Evolutionary conservation across 371 early-diverging fungal species (phyloP), one percentile per base, ranked within the genome.

Genomic region (Mortierella sp.): DNA sequence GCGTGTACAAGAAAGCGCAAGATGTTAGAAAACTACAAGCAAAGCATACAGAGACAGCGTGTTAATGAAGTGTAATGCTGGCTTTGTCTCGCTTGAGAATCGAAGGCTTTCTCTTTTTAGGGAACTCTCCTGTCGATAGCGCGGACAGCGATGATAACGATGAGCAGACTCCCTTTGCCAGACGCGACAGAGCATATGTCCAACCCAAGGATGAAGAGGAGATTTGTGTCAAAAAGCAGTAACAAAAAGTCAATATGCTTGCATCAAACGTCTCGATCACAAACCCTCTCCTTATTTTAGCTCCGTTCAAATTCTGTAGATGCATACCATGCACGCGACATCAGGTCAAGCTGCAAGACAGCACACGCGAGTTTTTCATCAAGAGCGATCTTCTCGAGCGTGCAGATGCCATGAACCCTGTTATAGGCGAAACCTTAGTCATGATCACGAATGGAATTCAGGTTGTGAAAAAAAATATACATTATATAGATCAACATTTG

Each of bases 221-320:
- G 26, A 51, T 74, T 34, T 70, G 80, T 79, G 80, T 74, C 37
- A 53, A 55, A 7, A 17, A 31, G n/a, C n/a, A n/a, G n/a, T n/a
- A n/a, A n/a, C n/a, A 58, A 43, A 32, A 26, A 31, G 29, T 15
- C 42, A 43, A 43, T 13, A 15, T 43, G 10, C 35, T 35, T 3
- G 10, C 35, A 35, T 35, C 9, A 6, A n/a, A n/a, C n/a, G n/a
- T 35, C 3, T 6, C 35, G 35, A 35, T 35, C 9, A 6, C 35
- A 6, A 6, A 3, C 35, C 15, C 13, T 13, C 13, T 43, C 15
- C 2, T 12, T 13, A 7, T 23, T 51, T 65, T 69, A 94, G 94
- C 76, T 96, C 97, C 13, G 91, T 94, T 3, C 93, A 94, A 80
- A 96, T 93, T 35, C 87, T 64, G 94, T 96, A 19, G 90, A 93